Conservation (phyloP, 352 stramenopile species). For the Phytopythium vexans region DNA sequence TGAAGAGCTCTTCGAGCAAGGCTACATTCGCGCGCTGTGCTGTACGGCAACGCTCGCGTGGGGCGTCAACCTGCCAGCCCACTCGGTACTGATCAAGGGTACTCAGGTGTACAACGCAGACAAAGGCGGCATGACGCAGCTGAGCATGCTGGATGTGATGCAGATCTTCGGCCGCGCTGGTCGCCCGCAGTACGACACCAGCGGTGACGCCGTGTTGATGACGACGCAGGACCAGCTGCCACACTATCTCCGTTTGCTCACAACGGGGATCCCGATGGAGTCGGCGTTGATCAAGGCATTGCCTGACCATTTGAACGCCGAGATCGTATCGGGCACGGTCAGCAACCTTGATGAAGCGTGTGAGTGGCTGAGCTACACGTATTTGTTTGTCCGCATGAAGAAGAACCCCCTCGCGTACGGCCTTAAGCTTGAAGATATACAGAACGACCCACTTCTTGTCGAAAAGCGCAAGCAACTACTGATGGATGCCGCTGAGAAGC, state of each 20-base stretch:
- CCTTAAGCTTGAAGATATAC: conserved; percentile 91
- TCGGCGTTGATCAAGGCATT: conserved; percentile 98
- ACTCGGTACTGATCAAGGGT: conserved; percentile 99
- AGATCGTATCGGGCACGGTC: conserved; percentile 98
- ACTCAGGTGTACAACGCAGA: conserved; percentile 99
- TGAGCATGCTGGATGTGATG: conserved; percentile 99
- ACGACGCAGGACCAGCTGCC: conserved; percentile 93
- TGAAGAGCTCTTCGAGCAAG: conserved; percentile 97
- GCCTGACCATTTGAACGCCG: conserved; percentile 98
- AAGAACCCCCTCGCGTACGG: conserved; percentile 98
- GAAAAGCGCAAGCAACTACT: conserved; percentile 61
- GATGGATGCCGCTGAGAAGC: conserved; percentile 71
- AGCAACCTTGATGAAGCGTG: conserved; percentile 96
- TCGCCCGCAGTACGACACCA: conserved; percentile 99
- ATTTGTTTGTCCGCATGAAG: conserved; percentile 98
- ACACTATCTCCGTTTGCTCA: conserved; percentile 96
- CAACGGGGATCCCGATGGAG: conserved; percentile 96
- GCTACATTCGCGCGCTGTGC: conserved; percentile 96
- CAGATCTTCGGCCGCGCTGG: conserved; percentile 99
- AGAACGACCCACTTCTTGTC: conserved; percentile 88
- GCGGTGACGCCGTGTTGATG: conserved; percentile 98
- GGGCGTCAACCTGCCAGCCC: conserved; percentile 98
- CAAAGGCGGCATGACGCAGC: conserved; percentile 96
- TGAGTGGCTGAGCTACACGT: conserved; percentile 98
- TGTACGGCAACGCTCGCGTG: conserved; percentile 99